These are phyloP conservation scores for Carpinus viminea DNA, from an alignment of 306 rosid genomes.

Conservation along the genomic window DNA sequence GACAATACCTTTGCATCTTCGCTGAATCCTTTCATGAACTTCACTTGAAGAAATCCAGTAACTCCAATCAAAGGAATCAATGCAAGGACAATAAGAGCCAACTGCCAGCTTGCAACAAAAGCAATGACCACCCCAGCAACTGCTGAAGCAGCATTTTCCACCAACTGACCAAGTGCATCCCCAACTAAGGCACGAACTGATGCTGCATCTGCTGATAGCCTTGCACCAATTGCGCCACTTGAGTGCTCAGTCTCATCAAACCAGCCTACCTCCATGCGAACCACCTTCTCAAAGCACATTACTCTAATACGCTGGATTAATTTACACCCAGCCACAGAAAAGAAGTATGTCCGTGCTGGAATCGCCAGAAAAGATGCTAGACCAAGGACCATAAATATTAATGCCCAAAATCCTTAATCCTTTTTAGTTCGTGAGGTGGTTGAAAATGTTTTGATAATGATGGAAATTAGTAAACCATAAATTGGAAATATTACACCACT, in stretches of 20 bases:
- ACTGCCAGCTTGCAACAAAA: conserved; percentile 53
- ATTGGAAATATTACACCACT: not conserved
- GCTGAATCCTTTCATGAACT: conserved; percentile 49
- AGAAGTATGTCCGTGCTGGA: conserved; percentile 50
- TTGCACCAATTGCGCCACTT: conserved; percentile 57
- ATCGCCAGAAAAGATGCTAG: conserved; percentile 32
- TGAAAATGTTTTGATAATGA: not conserved
- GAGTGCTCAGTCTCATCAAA: conserved; percentile 39
- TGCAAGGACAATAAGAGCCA: conserved; percentile 45
- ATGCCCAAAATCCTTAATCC: conserved; percentile 16
- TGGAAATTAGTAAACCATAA: not conserved
- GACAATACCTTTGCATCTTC: conserved; percentile 56
- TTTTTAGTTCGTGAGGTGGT: not conserved
- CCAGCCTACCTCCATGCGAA: conserved; percentile 52
- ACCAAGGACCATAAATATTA: conserved; percentile 40
- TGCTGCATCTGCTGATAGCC: conserved; percentile 64
- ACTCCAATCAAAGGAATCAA: conserved; percentile 46
- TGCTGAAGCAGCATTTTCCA: conserved; percentile 46
- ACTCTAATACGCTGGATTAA: conserved; percentile 44
- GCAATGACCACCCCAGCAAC: conserved; percentile 42
- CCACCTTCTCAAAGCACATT: conserved; percentile 50
- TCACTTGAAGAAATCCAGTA: conserved; percentile 43
- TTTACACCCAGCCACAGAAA: conserved; percentile 55
- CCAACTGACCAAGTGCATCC: conserved; percentile 58
- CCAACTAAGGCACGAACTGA: conserved; percentile 51